Base-by-base conservation (phyloP, 768 basidiomycete species). In the Phaffia australis region DNA sequence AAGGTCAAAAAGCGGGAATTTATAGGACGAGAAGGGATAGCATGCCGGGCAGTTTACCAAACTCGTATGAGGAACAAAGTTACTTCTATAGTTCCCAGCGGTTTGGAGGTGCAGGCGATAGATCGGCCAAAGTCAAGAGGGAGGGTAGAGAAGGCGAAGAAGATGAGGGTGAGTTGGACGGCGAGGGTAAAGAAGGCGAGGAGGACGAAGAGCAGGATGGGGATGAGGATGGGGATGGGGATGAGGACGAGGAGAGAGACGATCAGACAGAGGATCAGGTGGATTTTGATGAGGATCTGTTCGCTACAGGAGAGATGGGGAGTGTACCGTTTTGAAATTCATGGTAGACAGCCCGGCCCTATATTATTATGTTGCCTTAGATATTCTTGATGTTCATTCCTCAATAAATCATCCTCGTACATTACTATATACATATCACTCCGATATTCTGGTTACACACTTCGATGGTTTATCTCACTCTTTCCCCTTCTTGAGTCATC, bases 231-330 rank as follows among this genome's bases (percentile, higher is more conserved):
- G 72, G 71, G 35, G 79, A 75, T 5, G 79, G 79, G 32, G 72
- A 71, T 8, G 80, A 81, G 64, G 81, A 83, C 54, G 83, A 82
- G 29, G 82, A 82, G 60, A 70, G 70, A 1, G 72, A 71, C 16
- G 71, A 67, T 0, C 84, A 85, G 61, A 83, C 82, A 63, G 85
- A 81, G 27, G 86, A 87, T 70, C 70, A 68, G 32, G 84, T 84
- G 65, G 84, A 83, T 18, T 85, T 88, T 68, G 87, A 89, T 70
- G 87, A 89, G 71, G 87, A 88, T 74, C 75, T 90, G 69, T 76
- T 87, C 65, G 87, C 86, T 46, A 83, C 85, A 32, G 88, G 84
- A 14, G 88, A 91, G 79, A 89, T 88, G 87, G 83, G 83, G 48
- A 76, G 76, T 69, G 78, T 78, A 1, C 76, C 77, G 4, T 77